Percentiles rank a stretch among this genome's conserved stretches.
These are phyloP conservation scores for Citrus sp. DNA, from an alignment of 345 rosid species.

Conservation along the genomic window DNA sequence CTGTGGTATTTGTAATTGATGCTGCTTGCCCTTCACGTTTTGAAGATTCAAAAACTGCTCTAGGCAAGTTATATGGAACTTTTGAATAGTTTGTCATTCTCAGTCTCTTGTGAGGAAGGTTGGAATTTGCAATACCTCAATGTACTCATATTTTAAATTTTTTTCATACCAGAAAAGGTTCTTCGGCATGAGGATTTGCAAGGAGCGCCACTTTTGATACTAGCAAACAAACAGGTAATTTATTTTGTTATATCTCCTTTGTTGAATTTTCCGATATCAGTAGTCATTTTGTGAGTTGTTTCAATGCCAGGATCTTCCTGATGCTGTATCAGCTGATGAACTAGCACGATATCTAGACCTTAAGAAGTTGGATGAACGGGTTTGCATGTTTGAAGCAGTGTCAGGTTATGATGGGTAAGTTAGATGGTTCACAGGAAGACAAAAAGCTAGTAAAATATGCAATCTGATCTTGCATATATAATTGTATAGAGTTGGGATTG, in stretches of 20 bases:
- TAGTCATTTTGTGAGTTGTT: constrained; percentile 1
- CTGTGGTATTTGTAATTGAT: constrained; percentile 83
- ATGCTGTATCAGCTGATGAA: constrained; percentile 85
- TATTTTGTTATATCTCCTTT: background rate
- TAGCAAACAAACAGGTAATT: constrained; percentile 93
- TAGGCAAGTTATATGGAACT: constrained; percentile 42
- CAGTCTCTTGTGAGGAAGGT: background rate
- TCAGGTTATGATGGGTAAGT: constrained; percentile 92
- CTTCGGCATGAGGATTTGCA: constrained; percentile 93
- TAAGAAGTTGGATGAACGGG: constrained; percentile 90
- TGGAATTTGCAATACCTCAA: background rate
- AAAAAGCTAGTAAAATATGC: background rate
- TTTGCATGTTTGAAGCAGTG: constrained; percentile 90
- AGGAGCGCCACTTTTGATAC: constrained; percentile 90
- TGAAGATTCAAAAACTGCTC: constrained; percentile 92
- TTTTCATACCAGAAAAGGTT: constrained; percentile 63
- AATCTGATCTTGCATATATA: background rate
- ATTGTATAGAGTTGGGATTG: background rate
- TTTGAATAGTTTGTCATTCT: background rate
- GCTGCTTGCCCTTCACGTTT: constrained; percentile 91
- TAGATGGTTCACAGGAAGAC: background rate
- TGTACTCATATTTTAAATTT: constrained; percentile 8
- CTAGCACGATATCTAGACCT: constrained; percentile 81
- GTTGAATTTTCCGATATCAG: background rate
- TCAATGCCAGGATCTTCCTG: constrained; percentile 74